phyloP scores from a whole-genome alignment of 139 green algal genomes.

The Picochlorum sp. region DNA sequence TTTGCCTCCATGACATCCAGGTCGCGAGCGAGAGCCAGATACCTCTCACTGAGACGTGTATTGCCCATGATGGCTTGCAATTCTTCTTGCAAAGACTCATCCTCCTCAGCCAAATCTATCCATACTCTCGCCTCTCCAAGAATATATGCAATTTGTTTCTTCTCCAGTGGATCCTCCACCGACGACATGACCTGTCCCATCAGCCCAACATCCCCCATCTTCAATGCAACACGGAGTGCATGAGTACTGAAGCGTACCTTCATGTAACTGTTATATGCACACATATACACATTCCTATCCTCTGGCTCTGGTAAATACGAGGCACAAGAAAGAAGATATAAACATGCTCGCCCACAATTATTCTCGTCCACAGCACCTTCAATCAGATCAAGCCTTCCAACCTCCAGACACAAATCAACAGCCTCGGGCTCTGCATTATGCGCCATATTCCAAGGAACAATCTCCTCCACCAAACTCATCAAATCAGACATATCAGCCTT shows the following conservation, averaged over 20 bases:
- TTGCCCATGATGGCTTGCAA: conserved; percentile 50
- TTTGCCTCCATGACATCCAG: conserved; percentile 98
- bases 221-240: conserved; percentile 67
- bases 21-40: conserved; percentile 85
- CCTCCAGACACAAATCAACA: conserved; percentile 97
- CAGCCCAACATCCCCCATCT: conserved; percentile 23
- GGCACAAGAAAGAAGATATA: conserved; percentile 86
- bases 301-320: conserved; percentile 92
- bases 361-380: conserved; percentile 68
- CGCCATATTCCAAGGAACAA: conserved; percentile 94
- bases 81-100: conserved; percentile 56
- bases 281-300: conserved; percentile 68
- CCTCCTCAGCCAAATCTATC: conserved; percentile 73
- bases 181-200: conserved; percentile 18
- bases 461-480: conserved; percentile 79
- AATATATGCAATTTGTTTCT: conserved; percentile 87
- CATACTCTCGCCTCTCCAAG: conserved; percentile 61
- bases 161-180: conserved; percentile 36
- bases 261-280: conserved; percentile 74
- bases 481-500: conserved; percentile 54
- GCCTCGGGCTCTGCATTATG: conserved; percentile 98
- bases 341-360: conserved; percentile 71
- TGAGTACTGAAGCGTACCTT: conserved; percentile 61
- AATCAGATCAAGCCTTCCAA: conserved; percentile 75
- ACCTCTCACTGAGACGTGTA: conserved; percentile 72